Conservation (phyloP, 495 filamentous ascomycete species). For the Parathielavia hyrcaniae region DNA sequence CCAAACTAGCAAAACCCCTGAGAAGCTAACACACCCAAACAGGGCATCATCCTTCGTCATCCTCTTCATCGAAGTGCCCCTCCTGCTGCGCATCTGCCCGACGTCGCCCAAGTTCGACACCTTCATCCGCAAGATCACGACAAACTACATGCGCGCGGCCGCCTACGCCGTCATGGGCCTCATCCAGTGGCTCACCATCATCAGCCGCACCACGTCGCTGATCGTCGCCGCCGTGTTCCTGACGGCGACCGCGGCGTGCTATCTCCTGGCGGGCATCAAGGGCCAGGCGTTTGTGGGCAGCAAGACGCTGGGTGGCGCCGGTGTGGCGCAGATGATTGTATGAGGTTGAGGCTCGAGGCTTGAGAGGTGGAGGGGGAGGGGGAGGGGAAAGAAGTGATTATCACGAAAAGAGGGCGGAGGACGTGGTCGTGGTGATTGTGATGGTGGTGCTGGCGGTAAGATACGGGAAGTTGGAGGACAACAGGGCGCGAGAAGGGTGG, state of each 20-base stretch:
- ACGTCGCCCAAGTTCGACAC: slow-evolving; percentile 83
- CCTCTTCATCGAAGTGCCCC: slow-evolving; percentile 93
- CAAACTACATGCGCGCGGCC: slow-evolving; percentile 94
- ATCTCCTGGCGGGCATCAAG: slow-evolving; percentile 76
- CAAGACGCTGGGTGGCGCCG: slow-evolving; percentile 92
- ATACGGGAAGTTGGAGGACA: not conserved
- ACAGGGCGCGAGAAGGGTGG: not conserved
- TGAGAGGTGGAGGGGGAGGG: not conserved
- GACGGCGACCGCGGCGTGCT: slow-evolving; percentile 70
- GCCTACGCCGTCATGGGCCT: slow-evolving; percentile 77
- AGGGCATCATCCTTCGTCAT: slow-evolving; percentile 78
- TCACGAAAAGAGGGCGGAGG: not conserved
- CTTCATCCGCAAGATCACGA: slow-evolving; percentile 85
- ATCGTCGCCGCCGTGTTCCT: slow-evolving; percentile 83
- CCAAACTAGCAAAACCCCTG: too few species aligned
- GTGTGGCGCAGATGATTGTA: slow-evolving; percentile 98
- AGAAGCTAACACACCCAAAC: slow-evolving; percentile 3
- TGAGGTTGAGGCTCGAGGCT: slow-evolving; percentile 46
- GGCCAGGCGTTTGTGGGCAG: slow-evolving; percentile 92
- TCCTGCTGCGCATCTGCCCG: slow-evolving; percentile 95
- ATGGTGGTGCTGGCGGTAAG: not conserved
- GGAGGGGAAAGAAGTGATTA: not conserved
- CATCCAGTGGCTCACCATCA: slow-evolving; percentile 73
- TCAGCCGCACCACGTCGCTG: slow-evolving; percentile 58
- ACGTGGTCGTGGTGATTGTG: not conserved